These are phyloP conservation scores for Fremontodendron californicum DNA, from an alignment of 345 rosid genomes.

Conservation along the genomic window DNA sequence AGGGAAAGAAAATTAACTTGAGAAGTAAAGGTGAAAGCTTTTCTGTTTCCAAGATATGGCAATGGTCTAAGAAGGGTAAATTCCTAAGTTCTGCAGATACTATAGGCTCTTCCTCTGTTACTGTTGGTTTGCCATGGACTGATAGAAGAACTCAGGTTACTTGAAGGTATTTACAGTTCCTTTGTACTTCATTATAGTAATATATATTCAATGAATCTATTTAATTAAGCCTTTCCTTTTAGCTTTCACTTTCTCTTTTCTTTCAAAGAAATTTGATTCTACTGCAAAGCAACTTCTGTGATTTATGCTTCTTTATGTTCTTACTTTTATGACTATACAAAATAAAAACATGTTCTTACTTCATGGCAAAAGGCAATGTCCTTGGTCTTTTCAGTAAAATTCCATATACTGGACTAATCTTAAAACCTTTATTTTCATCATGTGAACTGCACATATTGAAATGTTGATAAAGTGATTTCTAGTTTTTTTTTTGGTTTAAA, in stretches of 20 bases:
- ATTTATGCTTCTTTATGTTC: constrained; percentile 1
- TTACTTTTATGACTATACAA: neutral
- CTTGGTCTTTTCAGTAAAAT: neutral
- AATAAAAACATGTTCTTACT: neutral
- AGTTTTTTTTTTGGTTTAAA: neutral
- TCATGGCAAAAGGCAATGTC: constrained; percentile 4
- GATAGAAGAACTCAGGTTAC: constrained; percentile 33
- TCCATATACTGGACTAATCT: neutral
- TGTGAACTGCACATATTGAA: neutral
- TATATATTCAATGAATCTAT: constrained; percentile 22
- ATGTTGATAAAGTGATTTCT: neutral
- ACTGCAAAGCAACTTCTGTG: constrained; percentile 1
- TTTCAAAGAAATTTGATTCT: constrained; percentile 18
- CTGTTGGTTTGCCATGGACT: constrained; percentile 34
- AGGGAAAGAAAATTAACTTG: constrained; percentile 72
- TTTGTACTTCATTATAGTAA: constrained; percentile 15
- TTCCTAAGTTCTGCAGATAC: constrained; percentile 40
- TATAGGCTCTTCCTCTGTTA: constrained; percentile 26
- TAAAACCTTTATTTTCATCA: neutral
- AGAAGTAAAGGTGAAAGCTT: constrained; percentile 88
- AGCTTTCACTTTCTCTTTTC: constrained; percentile 19
- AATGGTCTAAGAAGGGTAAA: constrained; percentile 76
- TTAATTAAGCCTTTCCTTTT: constrained; percentile 13
- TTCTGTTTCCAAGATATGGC: constrained; percentile 92
- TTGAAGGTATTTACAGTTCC: constrained; percentile 36